phyloP scores from a whole-genome alignment of 2,329 filamentous ascomycete species.

The Cucurbitaria berberidis region DNA sequence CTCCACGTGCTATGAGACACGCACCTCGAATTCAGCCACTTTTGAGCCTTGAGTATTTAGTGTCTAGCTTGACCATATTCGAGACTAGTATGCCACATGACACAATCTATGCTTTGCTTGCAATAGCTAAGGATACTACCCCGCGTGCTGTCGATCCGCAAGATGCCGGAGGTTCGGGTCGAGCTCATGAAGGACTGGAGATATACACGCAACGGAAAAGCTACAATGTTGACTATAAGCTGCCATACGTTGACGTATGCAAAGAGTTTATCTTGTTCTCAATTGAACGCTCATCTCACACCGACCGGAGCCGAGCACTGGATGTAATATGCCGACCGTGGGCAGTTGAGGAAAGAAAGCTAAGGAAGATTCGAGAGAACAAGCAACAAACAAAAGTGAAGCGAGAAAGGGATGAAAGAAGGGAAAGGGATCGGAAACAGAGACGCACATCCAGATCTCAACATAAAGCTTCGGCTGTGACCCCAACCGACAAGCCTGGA shows the following conservation, averaged over 20 bases:
- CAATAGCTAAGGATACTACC: conserved; percentile 44
- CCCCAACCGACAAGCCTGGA: neutral
- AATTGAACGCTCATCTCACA: conserved; percentile 20
- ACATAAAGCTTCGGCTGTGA: neutral
- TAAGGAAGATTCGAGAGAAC: neutral
- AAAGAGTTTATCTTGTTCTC: conserved; percentile 46
- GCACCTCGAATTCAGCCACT: conserved; percentile 9
- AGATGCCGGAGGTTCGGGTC: neutral
- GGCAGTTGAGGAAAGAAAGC: conserved; percentile 26
- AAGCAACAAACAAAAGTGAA: neutral
- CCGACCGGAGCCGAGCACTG: conserved; percentile 34
- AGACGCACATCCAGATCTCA: neutral
- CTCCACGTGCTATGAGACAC: neutral
- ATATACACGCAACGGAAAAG: conserved; percentile 21
- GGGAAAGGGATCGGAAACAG: neutral
- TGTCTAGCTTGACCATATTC: conserved; percentile 44
- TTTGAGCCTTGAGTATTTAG: conserved; percentile 46
- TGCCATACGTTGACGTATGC: conserved; percentile 40
- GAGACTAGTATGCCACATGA: conserved; percentile 39
- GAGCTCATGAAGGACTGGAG: conserved; percentile 10
- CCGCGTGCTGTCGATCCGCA: conserved; percentile 12
- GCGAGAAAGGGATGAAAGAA: neutral
- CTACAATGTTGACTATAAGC: conserved; percentile 45
- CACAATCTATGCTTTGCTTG: conserved; percentile 44
- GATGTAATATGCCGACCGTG: conserved; percentile 52